Evolutionary conservation across 371 early-diverging fungal species (phyloP), one percentile per base, ranked within the genome.

Genomic region (Apophysomyces elegans): DNA sequence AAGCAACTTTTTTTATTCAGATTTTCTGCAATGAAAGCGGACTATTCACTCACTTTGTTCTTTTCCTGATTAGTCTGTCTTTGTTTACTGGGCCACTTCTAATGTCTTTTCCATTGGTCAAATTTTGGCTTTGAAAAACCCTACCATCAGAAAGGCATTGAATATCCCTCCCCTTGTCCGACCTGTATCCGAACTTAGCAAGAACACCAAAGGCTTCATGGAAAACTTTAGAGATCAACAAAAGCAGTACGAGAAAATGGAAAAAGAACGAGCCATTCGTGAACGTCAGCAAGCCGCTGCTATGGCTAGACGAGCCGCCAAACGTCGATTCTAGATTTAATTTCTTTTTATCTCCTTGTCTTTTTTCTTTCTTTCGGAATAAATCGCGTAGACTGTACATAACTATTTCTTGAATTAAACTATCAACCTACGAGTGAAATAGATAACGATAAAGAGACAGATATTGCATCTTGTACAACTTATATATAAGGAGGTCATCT

Each of bases 1-100:
- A 81, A 82, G 87, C 77, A 26, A 26, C 26, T 0, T 50, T 36
- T 14, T 39, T 39, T 13, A 8, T 21, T 7, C 6, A 35, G 21
- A 16, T n/a, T 2, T 50, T 8, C 9, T 50, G 21, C 8, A 4
- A 13, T 54, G 21, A 46, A 26, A 37, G 57, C 58, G 60, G 50
- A 54, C 2, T 26, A 26, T 26, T 26, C 32, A 26, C 32, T 26
- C 32, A 2, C 32, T 26, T 26, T 21, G 45, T n/a, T 60, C 37
- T 62, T 64, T 59, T 58, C 35, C 35, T 58, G 61, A 26, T 62
- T 63, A 91, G 90, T 87, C 84, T 21, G 85, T 96, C 18, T 93
- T 95, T 79, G 81, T 94, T 37, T 95, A 95, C 76, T 95, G 95
- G 94, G 74, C 93, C 57, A 84, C 90, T 16, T 90, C 90, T 62